Percentiles rank a stretch among this genome's conserved stretches.
Conservation (phyloP, 495 filamentous ascomycete species). For the Aspergillus nanangensis region DNA sequence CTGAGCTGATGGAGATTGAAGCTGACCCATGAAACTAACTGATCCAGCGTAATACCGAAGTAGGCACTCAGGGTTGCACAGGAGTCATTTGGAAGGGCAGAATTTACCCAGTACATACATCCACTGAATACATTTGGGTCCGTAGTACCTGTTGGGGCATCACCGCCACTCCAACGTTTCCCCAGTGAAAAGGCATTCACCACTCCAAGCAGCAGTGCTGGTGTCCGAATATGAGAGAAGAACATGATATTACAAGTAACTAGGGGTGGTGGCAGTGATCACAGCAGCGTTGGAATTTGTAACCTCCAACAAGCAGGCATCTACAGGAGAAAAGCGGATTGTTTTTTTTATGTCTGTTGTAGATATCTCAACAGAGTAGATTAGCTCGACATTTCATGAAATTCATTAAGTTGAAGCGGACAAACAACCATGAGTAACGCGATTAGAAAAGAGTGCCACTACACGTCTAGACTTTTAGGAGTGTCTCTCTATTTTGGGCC, state of each 20-base stretch:
- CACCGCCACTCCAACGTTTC: constrained; percentile 4
- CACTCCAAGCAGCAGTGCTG: neutral
- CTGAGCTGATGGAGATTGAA: neutral
- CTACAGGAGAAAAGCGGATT: no score
- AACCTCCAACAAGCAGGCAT: no score
- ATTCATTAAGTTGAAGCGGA: no score
- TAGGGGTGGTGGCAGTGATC: neutral
- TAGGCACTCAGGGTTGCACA: constrained; percentile 6
- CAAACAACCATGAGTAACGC: no score
- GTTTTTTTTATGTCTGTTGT: no score
- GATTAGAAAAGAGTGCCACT: no score
- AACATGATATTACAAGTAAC: neutral
- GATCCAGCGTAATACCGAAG: constrained; percentile 5
- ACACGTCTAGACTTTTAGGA: no score
- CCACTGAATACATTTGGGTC: constrained; percentile 9
- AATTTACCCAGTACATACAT: constrained; percentile 13
- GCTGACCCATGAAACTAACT: constrained; percentile 13
- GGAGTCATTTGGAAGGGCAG: constrained; percentile 7
- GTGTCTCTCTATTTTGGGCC: no score
- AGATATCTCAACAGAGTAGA: no score
- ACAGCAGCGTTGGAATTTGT: neutral
- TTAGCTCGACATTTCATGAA: no score
- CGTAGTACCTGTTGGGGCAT: constrained; percentile 8
- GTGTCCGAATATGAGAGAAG: neutral
- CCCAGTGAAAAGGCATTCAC: neutral